Percentiles rank a stretch among this genome's conserved stretches.
Conservation (phyloP, 2,329 filamentous ascomycete species). For the Pseudogymnoascus sp. region DNA sequence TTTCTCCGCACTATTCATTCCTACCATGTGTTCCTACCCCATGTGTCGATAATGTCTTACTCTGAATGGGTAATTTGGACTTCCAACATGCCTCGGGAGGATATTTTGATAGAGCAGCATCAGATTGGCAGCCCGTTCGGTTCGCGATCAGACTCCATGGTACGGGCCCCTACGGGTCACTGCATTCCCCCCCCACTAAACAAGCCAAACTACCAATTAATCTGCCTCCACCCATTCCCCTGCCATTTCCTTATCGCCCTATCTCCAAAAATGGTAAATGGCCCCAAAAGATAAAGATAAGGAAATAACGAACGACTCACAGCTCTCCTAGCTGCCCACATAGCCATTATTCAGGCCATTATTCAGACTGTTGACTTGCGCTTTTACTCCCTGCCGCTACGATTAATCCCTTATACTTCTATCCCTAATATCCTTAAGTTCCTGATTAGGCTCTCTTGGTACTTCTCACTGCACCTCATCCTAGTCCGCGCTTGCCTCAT, state of each 20-base stretch:
- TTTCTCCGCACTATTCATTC: neutral
- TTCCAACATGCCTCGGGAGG: neutral
- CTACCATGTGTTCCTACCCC: neutral
- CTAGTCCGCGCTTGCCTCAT: neutral
- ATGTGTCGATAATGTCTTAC: neutral
- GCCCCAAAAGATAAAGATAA: neutral
- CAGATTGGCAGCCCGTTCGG: too few relatives aligned
- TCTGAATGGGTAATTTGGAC: neutral
- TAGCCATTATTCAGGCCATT: neutral
- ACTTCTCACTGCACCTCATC: neutral
- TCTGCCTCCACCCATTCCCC: too few relatives aligned
- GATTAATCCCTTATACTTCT: neutral
- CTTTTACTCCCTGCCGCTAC: neutral
- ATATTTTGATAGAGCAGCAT: neutral
- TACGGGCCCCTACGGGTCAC: neutral
- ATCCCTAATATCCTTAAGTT: neutral
- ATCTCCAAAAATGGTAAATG: neutral
- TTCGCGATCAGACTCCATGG: neutral
- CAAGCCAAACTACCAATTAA: too few relatives aligned
- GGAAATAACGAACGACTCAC: neutral
- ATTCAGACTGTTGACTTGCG: neutral
- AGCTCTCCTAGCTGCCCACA: neutral
- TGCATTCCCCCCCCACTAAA: neutral
- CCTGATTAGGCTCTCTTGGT: neutral
- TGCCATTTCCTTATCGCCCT: neutral